Evolutionary conservation across 1,284 basidiomycete genomes (phyloP).

Genomic region (Butyriboletus regius): DNA sequence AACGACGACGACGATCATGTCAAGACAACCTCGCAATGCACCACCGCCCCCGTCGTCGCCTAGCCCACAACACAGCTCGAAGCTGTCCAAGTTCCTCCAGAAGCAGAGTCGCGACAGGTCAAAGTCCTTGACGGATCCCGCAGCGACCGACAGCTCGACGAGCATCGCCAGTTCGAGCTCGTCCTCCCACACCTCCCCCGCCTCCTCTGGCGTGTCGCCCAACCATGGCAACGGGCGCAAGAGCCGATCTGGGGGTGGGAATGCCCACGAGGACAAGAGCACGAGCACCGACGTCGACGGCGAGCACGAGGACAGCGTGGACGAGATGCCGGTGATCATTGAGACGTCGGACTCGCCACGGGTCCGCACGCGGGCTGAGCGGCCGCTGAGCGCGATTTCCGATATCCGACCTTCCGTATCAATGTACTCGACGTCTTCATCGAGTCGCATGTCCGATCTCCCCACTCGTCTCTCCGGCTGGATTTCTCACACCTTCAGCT

Average conservation of each 20-base stretch:
- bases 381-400: conserved; percentile 39
- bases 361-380: conserved; percentile 41
- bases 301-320: conserved; percentile 26
- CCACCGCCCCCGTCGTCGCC: conserved; percentile 34
- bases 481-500: conserved; percentile 67
- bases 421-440: conserved; percentile 27
- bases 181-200: conserved; percentile 28
- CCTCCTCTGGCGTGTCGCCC: conserved; percentile 21
- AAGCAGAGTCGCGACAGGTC: conserved; percentile 55
- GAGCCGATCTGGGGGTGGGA: conserved; percentile 10
- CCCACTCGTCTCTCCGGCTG: conserved; percentile 66
- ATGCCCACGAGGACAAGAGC: conserved; percentile 14
- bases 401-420: conserved; percentile 38
- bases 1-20: conserved; percentile 29
- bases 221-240: conserved; percentile 23
- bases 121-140: conserved; percentile 48
- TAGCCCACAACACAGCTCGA: conserved; percentile 37
- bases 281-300: conserved; percentile 20
- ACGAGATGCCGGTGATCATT: conserved; percentile 48
- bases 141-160: conserved; percentile 36
- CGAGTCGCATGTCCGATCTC: conserved; percentile 41
- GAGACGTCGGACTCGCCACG: conserved; percentile 42
- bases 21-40: conserved; percentile 36
- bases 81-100: conserved; percentile 61
- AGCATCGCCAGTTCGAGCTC: conserved; percentile 40